Evolutionary conservation across 2,329 filamentous ascomycete species (phyloP), one percentile per base, ranked within the genome.

Genomic region (Reticulascus tulasneorum): DNA sequence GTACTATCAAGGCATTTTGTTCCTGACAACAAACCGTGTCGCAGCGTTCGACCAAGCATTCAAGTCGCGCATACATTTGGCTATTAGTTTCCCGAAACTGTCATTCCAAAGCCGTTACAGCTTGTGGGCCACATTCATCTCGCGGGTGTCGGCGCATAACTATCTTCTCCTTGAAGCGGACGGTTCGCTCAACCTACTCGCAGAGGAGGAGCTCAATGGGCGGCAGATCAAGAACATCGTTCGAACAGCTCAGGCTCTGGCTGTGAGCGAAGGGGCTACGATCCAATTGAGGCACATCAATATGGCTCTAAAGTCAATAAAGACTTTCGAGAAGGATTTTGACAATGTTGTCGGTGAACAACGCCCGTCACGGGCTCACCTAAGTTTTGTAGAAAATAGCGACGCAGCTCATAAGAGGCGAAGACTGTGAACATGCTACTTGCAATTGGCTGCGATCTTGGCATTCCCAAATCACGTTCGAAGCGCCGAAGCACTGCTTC

Each of bases 141-240:
- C 9, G 12, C 13, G 28, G 18, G 16, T 30, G 18, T 30, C 28
- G 51, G 33, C 33, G 11, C 11, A 35, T 7, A 23, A 19, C 25
- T 23, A 35, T 21, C 22, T 35, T 29, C 12, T 13, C 27, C n/a
- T n/a, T n/a, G 48, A n/a, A n/a, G n/a, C n/a, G 0, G 51, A 58
- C 11, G n/a, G n/a, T n/a, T n/a, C n/a, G n/a, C 33, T 65, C 3
- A 52, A 54, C n/a, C 48, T 58, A 33, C 53, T 74, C 23, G 54
- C 65, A 1, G 39, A 48, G 16, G 51, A 67, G 28, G 47, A 57
- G 10, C 55, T 71, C 15, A 71, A 71, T 35, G 66, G 68, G 0
- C 52, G 67, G 5, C 64, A 72, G 54, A 72, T 72, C 34, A 69
- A 69, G 50, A 71, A 68, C 25, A 29, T 62, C n/a, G 50, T 67